These are phyloP conservation scores for Tuber brumale DNA, from an alignment of 495 filamentous ascomycete species.

Conservation along the genomic window DNA sequence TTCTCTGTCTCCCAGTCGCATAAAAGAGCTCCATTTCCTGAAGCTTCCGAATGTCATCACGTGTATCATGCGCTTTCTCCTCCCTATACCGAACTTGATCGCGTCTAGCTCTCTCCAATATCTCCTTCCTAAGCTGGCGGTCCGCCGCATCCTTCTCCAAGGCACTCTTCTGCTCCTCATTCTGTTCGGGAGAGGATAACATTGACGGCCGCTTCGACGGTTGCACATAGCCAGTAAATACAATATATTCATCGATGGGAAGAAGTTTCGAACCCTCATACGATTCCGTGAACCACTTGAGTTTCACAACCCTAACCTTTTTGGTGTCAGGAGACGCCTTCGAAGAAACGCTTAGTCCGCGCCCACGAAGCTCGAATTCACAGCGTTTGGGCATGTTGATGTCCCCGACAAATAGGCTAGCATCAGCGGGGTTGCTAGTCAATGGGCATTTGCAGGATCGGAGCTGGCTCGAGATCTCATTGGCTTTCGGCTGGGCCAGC, in stretches of 20 bases:
- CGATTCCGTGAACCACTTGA: conserved; percentile 68
- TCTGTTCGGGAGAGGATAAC: conserved; percentile 21
- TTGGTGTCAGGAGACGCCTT: conserved; percentile 20
- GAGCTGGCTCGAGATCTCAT: conserved; percentile 59
- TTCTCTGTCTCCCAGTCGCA: conserved; percentile 10
- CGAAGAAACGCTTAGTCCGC: conserved; percentile 57
- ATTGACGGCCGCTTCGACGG: conserved; percentile 21
- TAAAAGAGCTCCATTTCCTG: background rate
- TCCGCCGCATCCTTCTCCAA: conserved; percentile 38
- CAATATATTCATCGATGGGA: conserved; percentile 55
- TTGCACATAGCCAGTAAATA: conserved; percentile 50
- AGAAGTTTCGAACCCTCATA: conserved; percentile 51
- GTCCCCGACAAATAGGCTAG: conserved; percentile 65
- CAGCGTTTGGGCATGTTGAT: conserved; percentile 63
- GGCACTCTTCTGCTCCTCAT: conserved; percentile 42
- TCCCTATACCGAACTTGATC: conserved; percentile 8
- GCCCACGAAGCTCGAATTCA: conserved; percentile 65
- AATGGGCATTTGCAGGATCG: conserved; percentile 50
- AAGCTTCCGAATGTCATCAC: conserved; percentile 3
- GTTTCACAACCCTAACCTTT: conserved; percentile 53
- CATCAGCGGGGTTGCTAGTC: conserved; percentile 67
- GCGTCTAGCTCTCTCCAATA: conserved; percentile 18
- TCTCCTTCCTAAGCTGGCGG: conserved; percentile 21
- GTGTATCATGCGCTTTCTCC: background rate
- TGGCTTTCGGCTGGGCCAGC: conserved; percentile 55